Evolutionary conservation across 305 asterid species (phyloP), one percentile per base, ranked within the genome.

Genomic region (Fraxinus paxiana): DNA sequence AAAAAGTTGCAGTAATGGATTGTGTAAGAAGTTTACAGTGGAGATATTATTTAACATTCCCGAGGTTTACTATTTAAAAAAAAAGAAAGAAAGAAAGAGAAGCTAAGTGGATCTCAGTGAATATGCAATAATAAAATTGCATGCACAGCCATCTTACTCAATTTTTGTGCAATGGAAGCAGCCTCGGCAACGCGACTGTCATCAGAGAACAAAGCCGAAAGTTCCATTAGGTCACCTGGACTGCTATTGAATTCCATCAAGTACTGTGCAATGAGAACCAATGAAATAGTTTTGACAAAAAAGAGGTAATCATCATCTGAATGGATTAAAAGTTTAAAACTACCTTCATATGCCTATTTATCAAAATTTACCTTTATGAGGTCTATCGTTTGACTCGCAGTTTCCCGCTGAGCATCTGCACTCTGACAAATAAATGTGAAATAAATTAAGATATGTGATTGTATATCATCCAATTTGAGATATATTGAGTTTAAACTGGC

Each of bases 231-330:
- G 90, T 96, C 99, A 73, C 97, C 98, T 10, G 97, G 99, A 83
- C 96, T 96, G 86, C 99, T 90, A 86, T 96, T 96, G 81, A 96
- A 96, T 90, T 96, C 99, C 98, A 96, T 96, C 91, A 96, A 85
- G 92, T 94, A 94, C 98, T 91, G 92, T 87, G 85, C 76, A 83
- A 84, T 33, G 79, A 74, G 61, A 75, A 80, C 71, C 71, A 69
- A 51, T 48, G 56, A 0, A 41, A 54, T 80, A 74, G 71, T 33
- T 80, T 71, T 84, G 65, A 73, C 35, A 74, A n/a, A 75, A 18
- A 3, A 51, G 26, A 34, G 76, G 70, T 69, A 48, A 71, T 81
- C 20, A 48, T 83, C 48, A 17, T 30, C 10, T 54, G 63, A 41
- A 79, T 73, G 38, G 37, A 85, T 71, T 30, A 41, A 43, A 76